A percentile compares a stretch with the other conserved stretches of the same genome.
phyloP scores from a whole-genome alignment of 2,329 filamentous ascomycete genomes.

The Penicillium polonicum region DNA sequence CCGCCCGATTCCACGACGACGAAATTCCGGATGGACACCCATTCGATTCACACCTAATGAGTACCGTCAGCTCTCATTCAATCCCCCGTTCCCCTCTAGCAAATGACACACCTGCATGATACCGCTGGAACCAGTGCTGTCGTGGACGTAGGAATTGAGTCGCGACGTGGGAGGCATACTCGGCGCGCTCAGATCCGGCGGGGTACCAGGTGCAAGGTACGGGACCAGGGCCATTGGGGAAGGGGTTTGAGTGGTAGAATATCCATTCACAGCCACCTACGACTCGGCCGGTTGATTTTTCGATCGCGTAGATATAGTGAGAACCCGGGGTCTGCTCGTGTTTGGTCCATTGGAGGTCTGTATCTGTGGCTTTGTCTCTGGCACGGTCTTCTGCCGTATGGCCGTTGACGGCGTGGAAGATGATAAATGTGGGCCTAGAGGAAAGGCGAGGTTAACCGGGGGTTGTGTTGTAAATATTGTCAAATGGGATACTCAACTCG shows the following conservation, averaged over 20 bases:
- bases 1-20: neutral
- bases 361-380: neutral
- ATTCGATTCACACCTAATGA: neutral
- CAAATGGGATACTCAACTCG: neutral
- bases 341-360: neutral
- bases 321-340: neutral
- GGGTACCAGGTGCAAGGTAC: neutral
- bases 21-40: neutral
- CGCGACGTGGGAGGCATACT: neutral
- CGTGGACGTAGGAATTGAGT: neutral
- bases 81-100: neutral
- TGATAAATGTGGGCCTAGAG: neutral
- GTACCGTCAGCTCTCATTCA: neutral
- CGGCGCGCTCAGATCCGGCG: neutral
- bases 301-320: neutral
- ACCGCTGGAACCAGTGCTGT: neutral
- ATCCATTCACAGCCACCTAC: neutral
- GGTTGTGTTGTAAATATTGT: neutral
- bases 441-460: neutral
- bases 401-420: neutral
- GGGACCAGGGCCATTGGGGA: neutral
- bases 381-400: neutral
- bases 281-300: neutral
- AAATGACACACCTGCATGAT: neutral
- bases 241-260: neutral